Percentiles rank a stretch among this genome's conserved stretches.
These are phyloP conservation scores for Nematocida sp. DNA, from an alignment of 371 early-diverging fungal species.

Conservation along the genomic window DNA sequence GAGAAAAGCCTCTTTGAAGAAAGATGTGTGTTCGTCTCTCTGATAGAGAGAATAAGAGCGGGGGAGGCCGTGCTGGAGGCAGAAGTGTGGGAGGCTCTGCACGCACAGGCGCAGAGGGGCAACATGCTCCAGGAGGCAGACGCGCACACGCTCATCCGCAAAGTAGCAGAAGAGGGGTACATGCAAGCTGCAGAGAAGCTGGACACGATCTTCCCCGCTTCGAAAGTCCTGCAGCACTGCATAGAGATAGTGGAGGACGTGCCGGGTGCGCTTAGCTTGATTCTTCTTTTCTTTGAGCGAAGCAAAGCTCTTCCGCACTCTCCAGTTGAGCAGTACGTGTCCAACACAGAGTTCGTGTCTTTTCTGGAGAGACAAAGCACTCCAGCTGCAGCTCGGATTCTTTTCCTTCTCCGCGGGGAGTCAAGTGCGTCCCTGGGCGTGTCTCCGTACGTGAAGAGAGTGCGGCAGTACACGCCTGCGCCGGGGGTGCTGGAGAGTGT, in stretches of 20 bases:
- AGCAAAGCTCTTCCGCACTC: neutral
- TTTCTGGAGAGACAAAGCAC: slow-evolving; percentile 18
- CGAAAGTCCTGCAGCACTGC: slow-evolving; percentile 19
- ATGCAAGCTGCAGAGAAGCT: neutral
- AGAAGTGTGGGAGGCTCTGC: neutral
- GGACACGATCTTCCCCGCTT: slow-evolving; percentile 35
- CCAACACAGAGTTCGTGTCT: slow-evolving; percentile 20
- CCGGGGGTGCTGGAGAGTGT: neutral
- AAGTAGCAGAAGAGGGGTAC: slow-evolving; percentile 22
- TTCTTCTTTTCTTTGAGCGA: slow-evolving; percentile 24
- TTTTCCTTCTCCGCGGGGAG: neutral
- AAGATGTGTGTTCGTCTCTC: slow-evolving; percentile 16
- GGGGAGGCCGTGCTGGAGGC: slow-evolving; percentile 21
- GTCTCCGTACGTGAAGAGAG: slow-evolving; percentile 20
- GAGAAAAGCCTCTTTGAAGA: slow-evolving; percentile 33
- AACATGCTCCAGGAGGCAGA: slow-evolving; percentile 12
- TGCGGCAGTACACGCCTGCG: neutral
- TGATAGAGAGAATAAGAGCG: slow-evolving; percentile 1
- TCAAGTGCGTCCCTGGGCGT: neutral
- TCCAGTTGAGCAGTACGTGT: neutral
- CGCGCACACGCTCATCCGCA: slow-evolving; percentile 16
- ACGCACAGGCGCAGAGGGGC: neutral
- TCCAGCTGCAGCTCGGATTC: neutral
- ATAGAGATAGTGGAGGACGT: slow-evolving; percentile 7
- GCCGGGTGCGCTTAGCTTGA: neutral